These are phyloP conservation scores for Zalaria sp. DNA, from an alignment of 2,329 filamentous ascomycete genomes.

Conservation along the genomic window DNA sequence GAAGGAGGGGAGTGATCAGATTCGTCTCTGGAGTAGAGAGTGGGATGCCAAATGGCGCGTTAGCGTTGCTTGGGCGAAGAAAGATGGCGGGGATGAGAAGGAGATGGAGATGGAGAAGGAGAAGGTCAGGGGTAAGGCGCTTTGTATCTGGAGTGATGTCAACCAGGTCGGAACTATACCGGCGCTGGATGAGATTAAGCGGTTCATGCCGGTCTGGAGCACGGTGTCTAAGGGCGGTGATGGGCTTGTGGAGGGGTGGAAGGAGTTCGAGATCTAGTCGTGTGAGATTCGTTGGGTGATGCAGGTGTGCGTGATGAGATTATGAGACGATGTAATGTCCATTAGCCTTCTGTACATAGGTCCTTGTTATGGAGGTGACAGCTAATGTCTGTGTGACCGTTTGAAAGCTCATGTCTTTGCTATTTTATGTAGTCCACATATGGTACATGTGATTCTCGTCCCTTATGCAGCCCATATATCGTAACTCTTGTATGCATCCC, in stretches of 20 bases:
- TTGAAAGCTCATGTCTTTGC: too few species aligned
- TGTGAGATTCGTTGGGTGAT: neutral
- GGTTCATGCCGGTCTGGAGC: constrained; percentile 69
- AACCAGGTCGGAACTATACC: constrained; percentile 62
- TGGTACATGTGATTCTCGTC: too few species aligned
- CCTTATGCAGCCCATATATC: too few species aligned
- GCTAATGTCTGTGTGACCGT: too few species aligned
- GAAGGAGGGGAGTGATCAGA: constrained; percentile 47
- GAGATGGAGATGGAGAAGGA: constrained; percentile 13
- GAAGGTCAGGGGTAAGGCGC: constrained; percentile 48
- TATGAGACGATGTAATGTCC: too few species aligned
- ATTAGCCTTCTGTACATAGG: too few species aligned
- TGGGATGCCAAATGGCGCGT: constrained; percentile 69
- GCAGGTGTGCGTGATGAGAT: too few species aligned
- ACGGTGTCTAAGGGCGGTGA: constrained; percentile 61
- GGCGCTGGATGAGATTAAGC: constrained; percentile 64
- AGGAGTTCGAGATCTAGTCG: constrained; percentile 37
- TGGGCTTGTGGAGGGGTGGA: constrained; percentile 70
- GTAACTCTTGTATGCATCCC: too few species aligned
- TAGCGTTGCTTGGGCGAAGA: constrained; percentile 49
- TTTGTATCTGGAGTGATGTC: constrained; percentile 79
- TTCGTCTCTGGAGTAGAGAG: constrained; percentile 70
- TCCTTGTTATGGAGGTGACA: too few species aligned
- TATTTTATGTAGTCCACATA: too few species aligned
- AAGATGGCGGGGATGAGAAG: constrained; percentile 11